A percentile compares a stretch with the other conserved stretches of the same genome.
Conservation (phyloP, 805 yeast species). For the Kodamaea nitidulidarum region DNA sequence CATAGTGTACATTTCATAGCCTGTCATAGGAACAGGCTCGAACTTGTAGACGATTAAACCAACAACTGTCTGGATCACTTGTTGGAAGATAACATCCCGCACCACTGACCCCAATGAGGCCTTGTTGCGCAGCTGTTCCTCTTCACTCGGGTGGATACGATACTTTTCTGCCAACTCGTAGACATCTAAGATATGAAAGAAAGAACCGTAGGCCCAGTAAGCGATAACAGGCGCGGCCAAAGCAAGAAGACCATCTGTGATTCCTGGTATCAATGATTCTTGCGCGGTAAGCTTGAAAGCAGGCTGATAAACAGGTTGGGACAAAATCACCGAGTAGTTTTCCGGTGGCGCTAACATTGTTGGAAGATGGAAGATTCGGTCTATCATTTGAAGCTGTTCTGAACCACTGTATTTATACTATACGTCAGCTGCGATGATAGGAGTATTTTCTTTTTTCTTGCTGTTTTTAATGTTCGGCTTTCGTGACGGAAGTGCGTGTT, state of each 20-base stretch:
- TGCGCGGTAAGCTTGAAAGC: constrained; percentile 20
- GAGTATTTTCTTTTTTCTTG: constrained; percentile 2
- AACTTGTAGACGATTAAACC: constrained; percentile 54
- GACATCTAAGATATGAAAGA: constrained; percentile 74
- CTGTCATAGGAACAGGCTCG: constrained; percentile 55
- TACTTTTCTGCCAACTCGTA: constrained; percentile 73
- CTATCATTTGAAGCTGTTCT: background rate
- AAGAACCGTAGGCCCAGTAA: constrained; percentile 74
- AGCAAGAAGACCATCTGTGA: constrained; percentile 72
- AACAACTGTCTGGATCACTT: constrained; percentile 69
- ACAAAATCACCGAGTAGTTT: constrained; percentile 4
- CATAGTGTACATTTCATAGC: constrained; percentile 44
- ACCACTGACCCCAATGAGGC: constrained; percentile 68
- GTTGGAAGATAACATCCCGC: constrained; percentile 81
- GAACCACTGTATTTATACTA: background rate
- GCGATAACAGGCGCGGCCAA: constrained; percentile 71
- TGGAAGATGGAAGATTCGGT: background rate
- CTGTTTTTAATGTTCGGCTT: background rate
- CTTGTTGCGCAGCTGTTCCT: constrained; percentile 69
- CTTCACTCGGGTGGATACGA: constrained; percentile 90
- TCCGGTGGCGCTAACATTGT: constrained; percentile 4
- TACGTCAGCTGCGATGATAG: background rate
- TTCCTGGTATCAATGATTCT: constrained; percentile 48
- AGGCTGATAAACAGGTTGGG: constrained; percentile 11
- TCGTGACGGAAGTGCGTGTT: no score